Evolutionary conservation across 352 stramenopile species (phyloP), one percentile per base, ranked within the genome.

Genomic region (Blastocystis sp.): DNA sequence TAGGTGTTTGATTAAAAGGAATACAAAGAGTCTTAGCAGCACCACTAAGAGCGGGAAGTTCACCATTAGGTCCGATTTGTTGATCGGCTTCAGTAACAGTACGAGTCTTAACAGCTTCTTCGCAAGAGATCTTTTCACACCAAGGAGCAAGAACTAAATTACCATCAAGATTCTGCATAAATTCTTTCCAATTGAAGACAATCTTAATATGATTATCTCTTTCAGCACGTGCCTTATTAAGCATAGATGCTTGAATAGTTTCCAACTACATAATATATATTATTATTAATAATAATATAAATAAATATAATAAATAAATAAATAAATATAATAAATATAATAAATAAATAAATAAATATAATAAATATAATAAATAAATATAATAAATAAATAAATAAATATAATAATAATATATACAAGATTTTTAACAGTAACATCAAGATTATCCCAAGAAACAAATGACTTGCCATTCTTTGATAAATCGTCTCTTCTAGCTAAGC

Each of bases 21-120:
- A 97, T 94, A 73, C 90, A 98, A 19, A 99, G 74, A 24, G 88
- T 97, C 79, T 99, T 99, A 52, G 88, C 91, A 2, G 88, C 88
- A 4, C 91, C 86, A 66, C 79, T 70, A 27, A 74, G 43, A 11
- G 34, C 36, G 1, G 58, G 65, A 25, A 41, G 37, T 19, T 68
- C 65, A 18, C 62, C 19, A 82, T 95, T 7, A 75, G 47, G 65
- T 11, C 57, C 52, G 32, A 67, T 58, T 30, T 85, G 66, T 25
- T 70, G 75, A 68, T 84, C 77, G 39, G 74, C 74, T n/a, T 56
- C 45, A n/a, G 39, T 27, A n/a, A 75, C 69, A 52, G 76, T 85
- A 55, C 78, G 79, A 4, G 82, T 75, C 75, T 93, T 91, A 16
- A 90, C 80, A 72, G 76, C 80, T 46, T 90, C 80, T 68, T 93